Evolutionary conservation across 805 yeast genomes (phyloP).

Genomic region (Pachysolen tannophilus): DNA sequence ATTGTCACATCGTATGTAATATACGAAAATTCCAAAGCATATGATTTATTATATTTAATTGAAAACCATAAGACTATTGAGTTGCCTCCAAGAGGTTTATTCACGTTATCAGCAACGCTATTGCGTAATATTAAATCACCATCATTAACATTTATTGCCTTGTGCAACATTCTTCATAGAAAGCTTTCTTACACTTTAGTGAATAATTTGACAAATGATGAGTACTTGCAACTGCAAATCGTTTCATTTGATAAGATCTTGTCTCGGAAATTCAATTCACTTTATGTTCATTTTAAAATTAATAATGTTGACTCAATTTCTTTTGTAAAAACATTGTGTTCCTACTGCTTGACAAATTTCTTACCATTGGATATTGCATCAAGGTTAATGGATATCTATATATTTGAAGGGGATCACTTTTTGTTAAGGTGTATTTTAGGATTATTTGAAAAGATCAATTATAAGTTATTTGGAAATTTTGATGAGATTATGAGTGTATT

Average conservation of each 20-base stretch:
- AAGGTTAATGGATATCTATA: slow-evolving; percentile 47
- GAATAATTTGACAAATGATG: slow-evolving; percentile 4
- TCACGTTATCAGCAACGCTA: slow-evolving; percentile 3
- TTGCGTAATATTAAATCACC: slow-evolving; percentile 2
- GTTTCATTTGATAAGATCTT: slow-evolving; percentile 42
- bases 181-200: slow-evolving; percentile 18
- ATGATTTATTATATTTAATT: no score
- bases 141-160: slow-evolving; percentile 15
- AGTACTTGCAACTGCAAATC: slow-evolving; percentile 29
- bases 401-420: slow-evolving; percentile 56
- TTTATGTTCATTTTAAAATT: slow-evolving; percentile 42
- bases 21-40: neutral
- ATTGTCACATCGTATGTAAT: slow-evolving; percentile 2
- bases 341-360: slow-evolving; percentile 37
- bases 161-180: slow-evolving; percentile 18
- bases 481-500: slow-evolving; percentile 36
- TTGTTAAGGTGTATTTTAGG: slow-evolving; percentile 47
- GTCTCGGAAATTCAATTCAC: slow-evolving; percentile 31
- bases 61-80: no score
- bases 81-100: slow-evolving; percentile 1
- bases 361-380: slow-evolving; percentile 38
- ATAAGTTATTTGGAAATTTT: slow-evolving; percentile 42
- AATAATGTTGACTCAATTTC: slow-evolving; percentile 32
- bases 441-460: slow-evolving; percentile 37
- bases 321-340: slow-evolving; percentile 34